A percentile compares a stretch with the other conserved stretches of the same genome.
Conservation (phyloP, 1,139 yeast species). For the Hanseniaspora uvarum region DNA sequence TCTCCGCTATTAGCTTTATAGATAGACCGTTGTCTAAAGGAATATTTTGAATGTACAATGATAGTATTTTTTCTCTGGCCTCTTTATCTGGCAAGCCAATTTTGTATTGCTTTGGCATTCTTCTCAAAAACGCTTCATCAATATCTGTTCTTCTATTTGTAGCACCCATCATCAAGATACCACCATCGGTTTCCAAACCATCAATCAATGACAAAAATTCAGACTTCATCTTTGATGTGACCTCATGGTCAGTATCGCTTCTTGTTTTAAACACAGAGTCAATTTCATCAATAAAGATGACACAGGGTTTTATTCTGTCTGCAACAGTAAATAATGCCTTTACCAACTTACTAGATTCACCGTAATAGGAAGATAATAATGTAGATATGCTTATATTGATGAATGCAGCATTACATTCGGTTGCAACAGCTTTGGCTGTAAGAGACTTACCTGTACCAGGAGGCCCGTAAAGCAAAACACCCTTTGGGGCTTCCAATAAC, state of each 20-base stretch:
- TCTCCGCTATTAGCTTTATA: slow-evolving; percentile 38
- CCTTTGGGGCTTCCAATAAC: slow-evolving; percentile 79
- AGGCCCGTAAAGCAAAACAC: slow-evolving; percentile 87
- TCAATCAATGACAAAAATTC: slow-evolving; percentile 99
- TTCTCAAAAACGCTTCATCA: slow-evolving; percentile 80
- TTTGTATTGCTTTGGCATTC: slow-evolving; percentile 86
- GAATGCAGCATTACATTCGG: slow-evolving; percentile 86
- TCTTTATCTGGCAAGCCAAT: slow-evolving; percentile 59
- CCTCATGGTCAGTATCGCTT: slow-evolving; percentile 79
- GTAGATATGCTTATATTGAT: slow-evolving; percentile 88
- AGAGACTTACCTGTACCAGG: slow-evolving; percentile 98
- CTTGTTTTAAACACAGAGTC: slow-evolving; percentile 89
- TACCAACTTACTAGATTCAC: slow-evolving; percentile 87
- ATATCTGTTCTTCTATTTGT: slow-evolving; percentile 88
- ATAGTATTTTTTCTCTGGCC: slow-evolving; percentile 63
- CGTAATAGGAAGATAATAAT: slow-evolving; percentile 96
- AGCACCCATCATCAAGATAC: slow-evolving; percentile 85
- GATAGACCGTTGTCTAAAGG: slow-evolving; percentile 50
- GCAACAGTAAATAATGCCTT: slow-evolving; percentile 91
- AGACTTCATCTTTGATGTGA: slow-evolving; percentile 89
- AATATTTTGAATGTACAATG: slow-evolving; percentile 56
- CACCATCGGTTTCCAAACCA: slow-evolving; percentile 65
- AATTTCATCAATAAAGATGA: slow-evolving; percentile 89
- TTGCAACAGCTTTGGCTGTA: slow-evolving; percentile 92
- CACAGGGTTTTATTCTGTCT: slow-evolving; percentile 82